These are phyloP conservation scores for Mollisia scopiformis DNA, from an alignment of 2,329 filamentous ascomycete genomes.

Conservation along the genomic window DNA sequence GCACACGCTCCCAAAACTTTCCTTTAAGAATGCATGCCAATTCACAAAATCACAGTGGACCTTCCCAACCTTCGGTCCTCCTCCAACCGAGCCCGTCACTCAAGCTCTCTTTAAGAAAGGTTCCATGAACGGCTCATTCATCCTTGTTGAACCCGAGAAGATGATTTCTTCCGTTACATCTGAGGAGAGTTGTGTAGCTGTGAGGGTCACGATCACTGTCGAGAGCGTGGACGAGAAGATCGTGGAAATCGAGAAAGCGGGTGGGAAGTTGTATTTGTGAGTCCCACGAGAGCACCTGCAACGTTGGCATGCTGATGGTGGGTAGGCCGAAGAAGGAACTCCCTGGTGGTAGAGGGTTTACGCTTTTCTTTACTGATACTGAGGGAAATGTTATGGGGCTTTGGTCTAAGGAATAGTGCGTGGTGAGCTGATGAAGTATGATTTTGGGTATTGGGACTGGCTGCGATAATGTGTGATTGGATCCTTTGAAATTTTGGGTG, in stretches of 20 bases:
- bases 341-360: slow-evolving; percentile 16
- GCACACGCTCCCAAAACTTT: background rate
- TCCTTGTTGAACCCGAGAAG: slow-evolving; percentile 9
- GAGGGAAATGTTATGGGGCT: slow-evolving; percentile 25
- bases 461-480: background rate
- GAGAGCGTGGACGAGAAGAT: slow-evolving; percentile 21
- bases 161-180: slow-evolving; percentile 15
- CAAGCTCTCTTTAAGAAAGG: slow-evolving; percentile 13
- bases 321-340: slow-evolving; percentile 9
- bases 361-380: slow-evolving; percentile 18
- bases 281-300: background rate
- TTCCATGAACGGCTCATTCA: slow-evolving; percentile 12
- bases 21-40: background rate
- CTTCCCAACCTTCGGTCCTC: background rate
- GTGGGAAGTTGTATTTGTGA: slow-evolving; percentile 15
- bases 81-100: background rate
- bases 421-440: too few species aligned
- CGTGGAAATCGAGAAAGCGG: slow-evolving; percentile 16
- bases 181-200: slow-evolving; percentile 3
- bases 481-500: background rate
- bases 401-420: slow-evolving; percentile 12
- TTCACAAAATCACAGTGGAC: slow-evolving; percentile 1
- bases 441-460: too few species aligned
- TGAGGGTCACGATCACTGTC: slow-evolving; percentile 19
- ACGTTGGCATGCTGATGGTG: background rate